Evolutionary conservation across 169 alveolate genomes (phyloP), one percentile per base, ranked within the genome.

Genomic region (Toxoplasma gondii): DNA sequence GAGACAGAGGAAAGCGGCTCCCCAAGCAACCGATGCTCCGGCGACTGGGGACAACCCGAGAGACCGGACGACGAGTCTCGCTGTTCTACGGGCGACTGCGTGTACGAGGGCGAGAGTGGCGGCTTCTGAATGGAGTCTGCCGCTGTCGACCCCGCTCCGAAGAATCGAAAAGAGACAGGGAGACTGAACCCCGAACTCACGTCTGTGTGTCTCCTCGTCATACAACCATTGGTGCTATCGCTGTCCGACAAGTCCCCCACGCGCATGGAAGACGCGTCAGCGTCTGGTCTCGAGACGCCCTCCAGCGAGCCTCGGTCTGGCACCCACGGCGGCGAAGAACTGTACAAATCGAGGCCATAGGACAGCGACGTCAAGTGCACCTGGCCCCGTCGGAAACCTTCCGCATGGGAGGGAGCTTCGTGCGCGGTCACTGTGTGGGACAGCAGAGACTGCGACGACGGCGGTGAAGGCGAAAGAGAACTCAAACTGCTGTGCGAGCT

Each of bases 401-500:
- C 58, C 4, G 58, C 4, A 49, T 49, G 58, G 58, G 74, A 64
- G n/a, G 74, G 27, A 19, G 67, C 67, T 19, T 9, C 74, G 34
- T 64, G n/a, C 24, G n/a, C 31, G 34, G 74, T 64, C n/a, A 19
- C 67, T 10, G 41, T 39, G 38, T 2, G 90, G 34, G 41, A 43
- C 53, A 82, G 67, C n/a, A 38, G 67, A 82, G 39, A 78, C 90
- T 82, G 90, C 38, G 67, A 29, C 2, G 69, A 43, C 38, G 90
- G 90, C 39, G 58, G 58, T 4, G 90, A 41, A 41, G 90, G 39
- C 67, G 41, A 82, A 34, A 82, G 19, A 4, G 69, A 82, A 82
- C 90, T 29, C 90, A 82, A 31, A 41, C 64, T 82, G 90, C 64
- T 82, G 64, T 82, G 31, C 64, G 54, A 82, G 90, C 90, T 82